A percentile compares a stretch with the other conserved stretches of the same genome.
Evolutionary conservation across 768 basidiomycete genomes (phyloP).

Genomic region (Pluteus cervinus): DNA sequence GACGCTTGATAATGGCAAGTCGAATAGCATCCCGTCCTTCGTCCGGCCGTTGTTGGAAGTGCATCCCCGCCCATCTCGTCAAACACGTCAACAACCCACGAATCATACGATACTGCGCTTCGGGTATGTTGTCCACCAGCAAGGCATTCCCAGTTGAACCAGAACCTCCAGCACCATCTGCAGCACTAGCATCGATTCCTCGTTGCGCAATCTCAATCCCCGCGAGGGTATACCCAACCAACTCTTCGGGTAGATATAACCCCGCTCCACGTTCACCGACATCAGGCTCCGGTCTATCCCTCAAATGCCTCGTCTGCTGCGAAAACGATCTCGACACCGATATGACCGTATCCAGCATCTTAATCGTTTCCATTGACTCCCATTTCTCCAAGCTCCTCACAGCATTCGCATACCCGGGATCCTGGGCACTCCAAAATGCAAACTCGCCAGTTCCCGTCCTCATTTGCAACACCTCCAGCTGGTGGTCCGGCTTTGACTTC

Average conservation of each 20-base stretch:
- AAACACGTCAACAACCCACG: conserved; percentile 71
- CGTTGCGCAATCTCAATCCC: conserved; percentile 77
- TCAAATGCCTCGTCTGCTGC: conserved; percentile 77
- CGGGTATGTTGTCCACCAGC: conserved; percentile 73
- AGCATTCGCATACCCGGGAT: conserved; percentile 57
- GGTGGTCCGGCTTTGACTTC: conserved; percentile 71
- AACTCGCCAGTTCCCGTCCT: conserved; percentile 83
- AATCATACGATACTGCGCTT: conserved; percentile 71
- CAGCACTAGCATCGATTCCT: conserved; percentile 42
- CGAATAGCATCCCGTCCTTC: conserved; percentile 73
- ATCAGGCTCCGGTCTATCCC: conserved; percentile 72
- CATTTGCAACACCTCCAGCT: conserved; percentile 68
- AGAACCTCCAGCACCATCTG: conserved; percentile 8
- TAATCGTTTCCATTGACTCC: conserved; percentile 54
- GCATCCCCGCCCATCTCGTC: conserved; percentile 54
- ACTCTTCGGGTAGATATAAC: conserved; percentile 87
- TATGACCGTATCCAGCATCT: conserved; percentile 88
- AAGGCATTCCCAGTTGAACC: conserved; percentile 25
- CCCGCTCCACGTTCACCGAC: conserved; percentile 72
- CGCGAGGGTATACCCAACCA: conserved; percentile 84
- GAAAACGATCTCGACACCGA: conserved; percentile 73
- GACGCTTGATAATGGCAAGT: conserved; percentile 83
- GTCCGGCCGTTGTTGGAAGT: conserved; percentile 66
- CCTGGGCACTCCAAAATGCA: conserved; percentile 84
- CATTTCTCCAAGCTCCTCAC: conserved; percentile 44